Evolutionary conservation across 495 filamentous ascomycete genomes (phyloP), one percentile per base, ranked within the genome.

Genomic region (Annulohypoxylon nitens): DNA sequence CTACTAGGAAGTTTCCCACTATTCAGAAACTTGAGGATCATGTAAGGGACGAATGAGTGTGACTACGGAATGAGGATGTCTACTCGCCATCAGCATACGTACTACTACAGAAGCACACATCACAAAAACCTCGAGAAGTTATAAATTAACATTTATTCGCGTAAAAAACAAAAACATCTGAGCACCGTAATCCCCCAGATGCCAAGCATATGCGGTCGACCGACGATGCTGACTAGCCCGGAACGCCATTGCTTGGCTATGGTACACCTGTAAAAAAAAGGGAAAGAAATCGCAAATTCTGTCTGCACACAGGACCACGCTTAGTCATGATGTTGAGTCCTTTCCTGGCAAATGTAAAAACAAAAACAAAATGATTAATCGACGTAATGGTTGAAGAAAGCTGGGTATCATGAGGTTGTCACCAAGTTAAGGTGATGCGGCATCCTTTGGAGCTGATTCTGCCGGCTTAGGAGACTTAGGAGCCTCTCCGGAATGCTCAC

Each of bases 401-500:
- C 18, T 36, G 43, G n/a, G 41, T 50, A 63, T 63, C 60, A 48
- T 47, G 41, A 61, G 10, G 45, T 23, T 10, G 8, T 7, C 16
- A 23, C 11, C 12, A 9, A 45, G 14, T 58, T 69, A 55, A 14
- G 58, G 18, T 50, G n/a, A 47, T 37, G 45, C 64, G 0, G 54
- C 26, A 9, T 68, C 51, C 37, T 66, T 54, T 8, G 23, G 26
- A 16, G 37, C 37, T 1, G 59, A 6, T 2, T 54, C 61, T 18
- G 67, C 23, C 10, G 53, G 14, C 3, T 58, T 64, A 3, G 60
- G 30, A 30, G 30, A 30, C 30, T 30, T 33, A 16, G 67, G 41
- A 1, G 61, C 61, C 6, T 71, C 63, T 25, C 43, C 16, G 14
- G 61, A n/a, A 37, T 76, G 43, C 30, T 74, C 64, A 23, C 79